A percentile compares a stretch with the other conserved stretches of the same genome.
Conservation (phyloP, 2,329 filamentous ascomycete genomes). For the Bretziella fagacearum region DNA sequence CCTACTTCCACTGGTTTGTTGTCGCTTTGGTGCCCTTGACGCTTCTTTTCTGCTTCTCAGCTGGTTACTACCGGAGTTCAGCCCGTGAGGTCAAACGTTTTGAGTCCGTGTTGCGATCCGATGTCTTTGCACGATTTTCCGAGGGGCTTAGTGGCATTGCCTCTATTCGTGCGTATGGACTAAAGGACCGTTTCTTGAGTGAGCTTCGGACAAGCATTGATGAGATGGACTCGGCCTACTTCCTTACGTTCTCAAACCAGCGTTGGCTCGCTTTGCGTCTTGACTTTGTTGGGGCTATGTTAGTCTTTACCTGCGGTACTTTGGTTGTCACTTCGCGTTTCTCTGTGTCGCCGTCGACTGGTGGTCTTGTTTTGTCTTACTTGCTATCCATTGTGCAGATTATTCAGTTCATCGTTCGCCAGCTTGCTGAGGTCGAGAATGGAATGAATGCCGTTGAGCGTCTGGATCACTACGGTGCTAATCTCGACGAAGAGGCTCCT, state of each 20-base stretch:
- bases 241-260: conserved; percentile 87
- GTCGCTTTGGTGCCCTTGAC: conserved; percentile 47
- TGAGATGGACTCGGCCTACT: conserved; percentile 87
- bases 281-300: conserved; percentile 63
- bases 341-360: conserved; percentile 65
- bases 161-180: conserved; percentile 76
- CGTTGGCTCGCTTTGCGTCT: conserved; percentile 78
- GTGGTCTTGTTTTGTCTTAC: conserved; percentile 78
- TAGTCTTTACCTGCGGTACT: conserved; percentile 80
- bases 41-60: conserved; percentile 61
- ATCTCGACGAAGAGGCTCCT: conserved; percentile 79
- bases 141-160: conserved; percentile 74
- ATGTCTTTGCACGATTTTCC: conserved; percentile 78
- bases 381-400: conserved; percentile 87
- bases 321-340: conserved; percentile 86
- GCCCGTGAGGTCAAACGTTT: conserved; percentile 90
- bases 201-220: conserved; percentile 62
- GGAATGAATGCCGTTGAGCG: conserved; percentile 96
- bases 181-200: conserved; percentile 55
- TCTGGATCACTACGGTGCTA: conserved; percentile 71
- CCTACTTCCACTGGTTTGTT: conserved; percentile 83
- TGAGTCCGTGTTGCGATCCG: conserved; percentile 73
- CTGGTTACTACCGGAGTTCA: conserved; percentile 77
- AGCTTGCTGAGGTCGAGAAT: conserved; percentile 90
- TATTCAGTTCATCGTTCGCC: conserved; percentile 88